Conservation (phyloP, 345 rosid genomes). For the Raphanus sativus region DNA sequence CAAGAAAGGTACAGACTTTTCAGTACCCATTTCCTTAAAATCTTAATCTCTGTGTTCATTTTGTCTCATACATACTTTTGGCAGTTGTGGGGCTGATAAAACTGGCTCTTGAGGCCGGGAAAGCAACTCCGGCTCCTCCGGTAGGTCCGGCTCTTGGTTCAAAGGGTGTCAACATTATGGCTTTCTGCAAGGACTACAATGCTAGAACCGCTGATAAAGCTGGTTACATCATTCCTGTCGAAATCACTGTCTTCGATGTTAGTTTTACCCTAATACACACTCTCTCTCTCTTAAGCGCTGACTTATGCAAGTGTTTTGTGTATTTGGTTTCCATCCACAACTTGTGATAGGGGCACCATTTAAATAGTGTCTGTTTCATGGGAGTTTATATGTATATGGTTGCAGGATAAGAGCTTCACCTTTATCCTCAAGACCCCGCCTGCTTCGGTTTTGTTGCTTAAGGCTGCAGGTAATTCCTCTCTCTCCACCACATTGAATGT, state of each 20-base stretch:
- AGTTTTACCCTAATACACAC: constrained; percentile 25
- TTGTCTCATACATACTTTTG: not conserved
- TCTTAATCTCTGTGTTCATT: not conserved
- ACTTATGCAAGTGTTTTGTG: not conserved
- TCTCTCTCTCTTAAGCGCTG: too few species aligned
- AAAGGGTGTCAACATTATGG: constrained; percentile 88
- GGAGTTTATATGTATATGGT: constrained; percentile 3
- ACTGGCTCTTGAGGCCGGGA: constrained; percentile 92
- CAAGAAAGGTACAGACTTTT: constrained; percentile 60
- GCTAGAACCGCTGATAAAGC: constrained; percentile 95
- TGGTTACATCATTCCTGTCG: constrained; percentile 91
- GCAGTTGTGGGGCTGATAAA: constrained; percentile 77
- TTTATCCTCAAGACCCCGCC: constrained; percentile 95
- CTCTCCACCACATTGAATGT: not conserved
- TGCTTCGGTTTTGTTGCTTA: constrained; percentile 88
- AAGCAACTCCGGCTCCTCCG: constrained; percentile 95
- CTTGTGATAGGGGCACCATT: not conserved
- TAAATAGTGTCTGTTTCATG: not conserved
- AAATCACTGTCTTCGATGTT: constrained; percentile 89
- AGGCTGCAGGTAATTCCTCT: constrained; percentile 69
- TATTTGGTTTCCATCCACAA: not conserved
- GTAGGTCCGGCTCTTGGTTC: constrained; percentile 93
- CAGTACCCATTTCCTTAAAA: constrained; percentile 4
- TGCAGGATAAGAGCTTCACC: constrained; percentile 93
- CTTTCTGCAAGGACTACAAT: constrained; percentile 95